Evolutionary conservation across 1,284 basidiomycete genomes (phyloP), one percentile per base, ranked within the genome.

Genomic region (Meira nashicola): DNA sequence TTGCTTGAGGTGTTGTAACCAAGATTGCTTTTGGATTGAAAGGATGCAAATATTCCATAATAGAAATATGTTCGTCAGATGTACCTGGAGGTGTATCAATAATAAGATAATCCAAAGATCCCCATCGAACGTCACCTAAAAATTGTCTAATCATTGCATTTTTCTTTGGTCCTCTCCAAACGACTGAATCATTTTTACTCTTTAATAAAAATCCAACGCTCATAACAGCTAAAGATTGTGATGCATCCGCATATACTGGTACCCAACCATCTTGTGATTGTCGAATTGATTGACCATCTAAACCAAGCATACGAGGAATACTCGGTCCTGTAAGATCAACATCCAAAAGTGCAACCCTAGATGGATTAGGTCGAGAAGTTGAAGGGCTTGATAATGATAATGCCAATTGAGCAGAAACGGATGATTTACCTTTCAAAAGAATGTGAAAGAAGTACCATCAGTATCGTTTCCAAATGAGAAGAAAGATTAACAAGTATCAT

Each of bases 91-190:
- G 95, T 5, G 95, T 99, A 78, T 99, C 95, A 59, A 98, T 88
- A 55, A 99, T 86, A 52, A 99, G 82, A 81, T 93, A 98, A 80
- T 99, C 95, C 62, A 97, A 82, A 48, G 92, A 87, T 53, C 92
- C 94, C 95, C 95, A 99, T 62, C 92, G 81, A 11, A 98, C 95
- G 73, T 99, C 93, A 69, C 87, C 87, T 76, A 98, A 80, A 77
- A 99, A 98, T 81, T 99, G 95, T 71, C 92, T 83, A 73, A 99
- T 97, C 95, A 98, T 98, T 50, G 91, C 95, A 73, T 96, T 96
- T 84, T 98, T 99, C 84, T 98, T 98, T 39, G 95, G 95, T 0
- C 95, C 95, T 68, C 95, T 82, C 95, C 95, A 99, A 0, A 99
- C 90, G 39, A 99, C 92, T 14, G 88, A 89, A 76, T 96, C 93